Base-by-base conservation (phyloP, 768 basidiomycete genomes). In the Lyophyllum shimeji region DNA sequence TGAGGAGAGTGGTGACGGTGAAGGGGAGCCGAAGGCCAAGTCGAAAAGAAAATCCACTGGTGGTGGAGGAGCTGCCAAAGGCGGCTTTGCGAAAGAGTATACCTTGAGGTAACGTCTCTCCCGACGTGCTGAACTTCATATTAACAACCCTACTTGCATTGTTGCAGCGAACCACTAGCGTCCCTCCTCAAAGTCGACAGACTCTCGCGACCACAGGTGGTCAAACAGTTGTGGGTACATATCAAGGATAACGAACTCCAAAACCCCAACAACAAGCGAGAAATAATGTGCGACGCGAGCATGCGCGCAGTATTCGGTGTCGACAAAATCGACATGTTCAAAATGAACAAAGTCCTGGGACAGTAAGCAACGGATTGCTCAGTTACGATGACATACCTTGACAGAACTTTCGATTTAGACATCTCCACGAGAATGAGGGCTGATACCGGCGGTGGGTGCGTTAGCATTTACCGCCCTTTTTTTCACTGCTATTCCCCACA, bases 311-410 rank as follows among this genome's bases (percentile, higher is more conserved):
- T 96, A 20, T 96, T 98, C 69, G 82, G 81, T 54, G 80, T 82
- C 12, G 89, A 93, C 60, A 89, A 85, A 68, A 83, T 97, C 54
- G 85, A 92, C 71, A 95, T 95, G 93, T 95, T 96, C 75, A 85
- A 79, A 61, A 96, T 96, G 94, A 96, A 95, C 79, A 93, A 95
- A 71, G 80, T 88, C 24, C 74, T 96, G 54, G 89, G 89, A 67
- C 77, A 86, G 89, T 93, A 63, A 69, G 81, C 74, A 7, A n/a
- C 34, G 37, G 42, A 17, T 31, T 25, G 53, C 43, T 42, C 33
- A 43, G 13, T 13, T 15, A n/a, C 53, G 27, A 45, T 9, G 34
- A 25, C 18, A 46, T 17, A 46, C 37, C 46, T 13, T 55, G n/a
- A 24, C 9, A 40, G 39, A n/a, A n/a, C 18, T n/a, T 17, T 5